phyloP scores from a whole-genome alignment of 2,329 filamentous ascomycete species.

The Hypomyces rosellus region DNA sequence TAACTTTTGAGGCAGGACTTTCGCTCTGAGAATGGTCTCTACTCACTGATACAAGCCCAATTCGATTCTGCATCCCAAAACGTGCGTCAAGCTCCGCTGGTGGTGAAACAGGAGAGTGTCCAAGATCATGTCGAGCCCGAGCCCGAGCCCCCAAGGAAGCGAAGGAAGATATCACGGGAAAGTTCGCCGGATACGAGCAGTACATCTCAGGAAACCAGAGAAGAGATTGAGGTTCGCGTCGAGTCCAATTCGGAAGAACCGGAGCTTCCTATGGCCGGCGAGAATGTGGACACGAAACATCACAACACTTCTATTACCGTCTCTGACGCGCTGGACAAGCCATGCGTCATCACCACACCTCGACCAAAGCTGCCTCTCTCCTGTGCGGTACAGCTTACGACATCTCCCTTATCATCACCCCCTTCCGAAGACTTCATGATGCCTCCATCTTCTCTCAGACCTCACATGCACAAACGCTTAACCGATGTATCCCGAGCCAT shows the following conservation, averaged over 20 bases:
- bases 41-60: slow-evolving; percentile 64
- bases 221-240: slow-evolving; percentile 18
- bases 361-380: slow-evolving; percentile 9
- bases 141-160: slow-evolving; percentile 24
- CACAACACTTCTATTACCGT: background rate
- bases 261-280: slow-evolving; percentile 5
- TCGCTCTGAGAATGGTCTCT: slow-evolving; percentile 65
- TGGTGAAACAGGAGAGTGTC: slow-evolving; percentile 14
- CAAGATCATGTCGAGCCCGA: slow-evolving; percentile 18
- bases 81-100: slow-evolving; percentile 17
- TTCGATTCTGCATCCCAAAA: slow-evolving; percentile 46
- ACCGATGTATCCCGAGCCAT: slow-evolving; percentile 18
- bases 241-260: slow-evolving; percentile 12
- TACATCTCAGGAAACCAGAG: slow-evolving; percentile 13
- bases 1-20: slow-evolving; percentile 49
- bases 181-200: slow-evolving; percentile 10
- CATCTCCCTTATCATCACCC: slow-evolving; percentile 34
- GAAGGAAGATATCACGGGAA: slow-evolving; percentile 26
- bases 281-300: slow-evolving; percentile 7
- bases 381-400: slow-evolving; percentile 17
- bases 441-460: slow-evolving; percentile 20
- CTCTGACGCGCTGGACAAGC: slow-evolving; percentile 4
- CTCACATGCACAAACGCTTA: slow-evolving; percentile 17
- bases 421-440: slow-evolving; percentile 26
- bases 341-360: slow-evolving; percentile 12